phyloP scores from a whole-genome alignment of 352 stramenopile genomes.

The Phytophthora aleatoria region DNA sequence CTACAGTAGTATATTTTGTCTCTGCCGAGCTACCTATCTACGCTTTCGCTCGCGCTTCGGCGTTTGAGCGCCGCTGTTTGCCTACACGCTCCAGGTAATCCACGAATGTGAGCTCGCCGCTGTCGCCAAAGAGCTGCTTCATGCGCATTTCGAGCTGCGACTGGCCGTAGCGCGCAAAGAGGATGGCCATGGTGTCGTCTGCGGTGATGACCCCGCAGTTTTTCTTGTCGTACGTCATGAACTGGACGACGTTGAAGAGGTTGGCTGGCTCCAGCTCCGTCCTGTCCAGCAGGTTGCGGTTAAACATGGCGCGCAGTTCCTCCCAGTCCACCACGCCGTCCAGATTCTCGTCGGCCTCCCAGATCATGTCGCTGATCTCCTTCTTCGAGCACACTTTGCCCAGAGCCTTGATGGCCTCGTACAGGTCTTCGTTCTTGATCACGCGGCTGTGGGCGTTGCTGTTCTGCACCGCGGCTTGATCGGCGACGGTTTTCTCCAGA shows the following conservation, averaged over 20 bases:
- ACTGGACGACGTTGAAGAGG: conserved; percentile 97
- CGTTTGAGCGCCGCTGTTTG: conserved; percentile 73
- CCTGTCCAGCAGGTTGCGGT: conserved; percentile 95
- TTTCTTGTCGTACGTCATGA: conserved; percentile 98
- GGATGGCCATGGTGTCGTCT: conserved; percentile 98
- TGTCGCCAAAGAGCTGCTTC: conserved; percentile 92
- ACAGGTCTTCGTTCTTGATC: conserved; percentile 93
- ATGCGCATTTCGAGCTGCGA: conserved; percentile 91
- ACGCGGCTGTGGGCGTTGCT: conserved; percentile 55
- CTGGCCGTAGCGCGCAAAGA: conserved; percentile 93
- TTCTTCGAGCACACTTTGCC: conserved; percentile 93
- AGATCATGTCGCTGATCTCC: conserved; percentile 98
- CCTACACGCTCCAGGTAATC: conserved; percentile 79
- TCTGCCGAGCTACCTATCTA: conserved; percentile 25
- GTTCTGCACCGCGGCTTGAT: conserved; percentile 60
- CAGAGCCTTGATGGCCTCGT: conserved; percentile 92
- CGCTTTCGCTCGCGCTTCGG: conserved; percentile 54
- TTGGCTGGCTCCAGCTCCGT: conserved; percentile 95
- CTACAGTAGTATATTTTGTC: conserved; percentile 8
- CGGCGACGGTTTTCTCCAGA: conserved; percentile 53
- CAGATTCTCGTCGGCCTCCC: conserved; percentile 98
- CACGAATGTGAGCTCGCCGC: conserved; percentile 80
- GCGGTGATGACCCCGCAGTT: conserved; percentile 94
- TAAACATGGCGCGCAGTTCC: conserved; percentile 96
- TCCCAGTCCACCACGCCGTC: conserved; percentile 95